Evolutionary conservation across 441 rosid genomes (phyloP).

Genomic region (Biscutella auriculata): DNA sequence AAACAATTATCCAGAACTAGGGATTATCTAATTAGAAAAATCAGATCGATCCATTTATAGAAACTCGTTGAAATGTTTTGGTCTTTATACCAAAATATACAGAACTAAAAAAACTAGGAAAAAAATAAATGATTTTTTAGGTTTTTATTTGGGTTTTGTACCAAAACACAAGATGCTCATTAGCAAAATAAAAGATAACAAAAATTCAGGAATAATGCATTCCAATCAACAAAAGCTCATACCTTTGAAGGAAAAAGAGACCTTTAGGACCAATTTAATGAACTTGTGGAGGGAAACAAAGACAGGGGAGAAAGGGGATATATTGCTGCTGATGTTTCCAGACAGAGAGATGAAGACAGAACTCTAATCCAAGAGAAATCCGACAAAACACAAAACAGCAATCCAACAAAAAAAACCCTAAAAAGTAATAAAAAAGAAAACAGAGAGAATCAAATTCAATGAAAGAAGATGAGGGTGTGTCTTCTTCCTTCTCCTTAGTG

Average conservation of each 20-base stretch:
- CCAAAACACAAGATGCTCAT: neutral
- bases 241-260: conserved; percentile 9
- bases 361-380: conserved; percentile 11
- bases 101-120: too few relatives aligned
- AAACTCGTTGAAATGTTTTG: neutral
- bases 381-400: conserved; percentile 26
- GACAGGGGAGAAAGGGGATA: neutral
- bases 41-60: conserved; percentile 3
- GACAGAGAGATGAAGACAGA: conserved; percentile 4
- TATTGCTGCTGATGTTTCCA: conserved; percentile 9
- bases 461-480: conserved; percentile 43
- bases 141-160: neutral
- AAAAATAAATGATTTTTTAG: too few relatives aligned
- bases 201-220: neutral
- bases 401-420: conserved; percentile 11
- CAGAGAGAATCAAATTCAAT: conserved; percentile 19
- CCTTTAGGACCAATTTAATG: conserved; percentile 6
- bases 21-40: neutral
- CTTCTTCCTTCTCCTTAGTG: conserved; percentile 34
- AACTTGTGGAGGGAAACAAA: neutral
- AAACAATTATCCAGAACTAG: conserved; percentile 1
- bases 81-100: neutral
- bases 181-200: too few relatives aligned
- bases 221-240: neutral
- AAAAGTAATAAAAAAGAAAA: neutral